phyloP scores from a whole-genome alignment of 148 eudicot genomes.

The Fagopyrum homotropicum region DNA sequence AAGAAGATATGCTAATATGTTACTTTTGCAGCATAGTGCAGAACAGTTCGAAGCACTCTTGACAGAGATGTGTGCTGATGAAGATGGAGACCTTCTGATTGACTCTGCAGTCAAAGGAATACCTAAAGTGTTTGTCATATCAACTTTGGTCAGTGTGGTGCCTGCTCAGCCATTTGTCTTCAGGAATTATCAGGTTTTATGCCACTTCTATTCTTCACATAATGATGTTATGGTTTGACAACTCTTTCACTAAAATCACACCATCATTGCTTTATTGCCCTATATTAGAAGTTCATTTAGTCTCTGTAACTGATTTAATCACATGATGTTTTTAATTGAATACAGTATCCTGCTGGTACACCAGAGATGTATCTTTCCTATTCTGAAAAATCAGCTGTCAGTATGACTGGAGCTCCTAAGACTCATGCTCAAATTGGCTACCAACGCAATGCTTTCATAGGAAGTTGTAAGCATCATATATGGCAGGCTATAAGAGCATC shows the following conservation, averaged over 20 bases:
- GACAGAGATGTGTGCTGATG: conserved; percentile 95
- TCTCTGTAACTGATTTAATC: background rate
- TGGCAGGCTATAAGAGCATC: conserved; percentile 99
- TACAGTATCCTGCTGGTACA: conserved; percentile 97
- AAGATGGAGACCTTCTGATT: conserved; percentile 90
- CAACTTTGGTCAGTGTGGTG: conserved; percentile 77
- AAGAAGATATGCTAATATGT: conserved; percentile 22
- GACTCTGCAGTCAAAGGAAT: conserved; percentile 80
- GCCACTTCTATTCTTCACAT: background rate
- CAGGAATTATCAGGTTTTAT: conserved; percentile 91
- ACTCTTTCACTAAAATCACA: background rate
- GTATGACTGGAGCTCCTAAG: conserved; percentile 51
- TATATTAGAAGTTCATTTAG: background rate
- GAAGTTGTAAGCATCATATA: conserved; percentile 91
- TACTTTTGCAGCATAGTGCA: conserved; percentile 92
- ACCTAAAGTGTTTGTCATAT: conserved; percentile 94
- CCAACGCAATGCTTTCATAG: conserved; percentile 77
- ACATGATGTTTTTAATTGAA: conserved; percentile 14
- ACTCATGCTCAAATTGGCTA: conserved; percentile 62
- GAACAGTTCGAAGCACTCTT: conserved; percentile 93
- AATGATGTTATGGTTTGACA: background rate
- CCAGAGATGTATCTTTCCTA: conserved; percentile 67
- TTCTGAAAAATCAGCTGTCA: conserved; percentile 62
- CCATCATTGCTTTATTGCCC: background rate
- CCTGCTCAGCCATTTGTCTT: conserved; percentile 97